Evolutionary conservation across 2,329 filamentous ascomycete species (phyloP).

Genomic region (Capronia americana): DNA sequence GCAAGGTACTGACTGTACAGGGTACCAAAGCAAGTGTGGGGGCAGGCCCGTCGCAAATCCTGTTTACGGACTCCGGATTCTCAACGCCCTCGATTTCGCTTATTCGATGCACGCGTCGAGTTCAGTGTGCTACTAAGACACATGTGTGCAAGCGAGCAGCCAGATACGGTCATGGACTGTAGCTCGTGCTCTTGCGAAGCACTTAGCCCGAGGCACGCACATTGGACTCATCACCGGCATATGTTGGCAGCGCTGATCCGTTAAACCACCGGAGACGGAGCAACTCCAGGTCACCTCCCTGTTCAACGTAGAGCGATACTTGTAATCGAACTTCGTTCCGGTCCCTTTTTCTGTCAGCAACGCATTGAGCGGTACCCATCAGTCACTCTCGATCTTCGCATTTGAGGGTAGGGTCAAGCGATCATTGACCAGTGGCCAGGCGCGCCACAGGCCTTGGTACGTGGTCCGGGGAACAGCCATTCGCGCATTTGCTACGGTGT

Average conservation of each 20-base stretch:
- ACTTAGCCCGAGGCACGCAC: no score
- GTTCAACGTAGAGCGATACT: background rate
- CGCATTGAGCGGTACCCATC: background rate
- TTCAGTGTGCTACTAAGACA: background rate
- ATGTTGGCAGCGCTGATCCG: no score
- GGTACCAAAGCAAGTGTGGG: background rate
- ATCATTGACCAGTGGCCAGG: background rate
- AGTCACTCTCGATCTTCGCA: background rate
- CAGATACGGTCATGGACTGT: background rate
- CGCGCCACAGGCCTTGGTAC: background rate
- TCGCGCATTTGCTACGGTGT: background rate
- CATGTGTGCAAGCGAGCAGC: background rate
- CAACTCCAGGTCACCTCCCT: background rate
- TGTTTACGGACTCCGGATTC: background rate
- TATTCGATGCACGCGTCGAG: background rate
- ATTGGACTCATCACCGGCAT: no score
- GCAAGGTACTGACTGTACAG: background rate
- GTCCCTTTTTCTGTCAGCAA: background rate
- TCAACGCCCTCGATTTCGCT: background rate
- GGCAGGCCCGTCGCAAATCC: background rate
- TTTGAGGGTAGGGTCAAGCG: background rate
- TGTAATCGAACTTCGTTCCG: background rate
- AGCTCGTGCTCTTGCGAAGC: no score
- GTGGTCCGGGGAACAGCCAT: background rate
- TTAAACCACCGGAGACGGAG: background rate